phyloP scores from a whole-genome alignment of 345 rosid species.

The Arabidopsis arenosa region DNA sequence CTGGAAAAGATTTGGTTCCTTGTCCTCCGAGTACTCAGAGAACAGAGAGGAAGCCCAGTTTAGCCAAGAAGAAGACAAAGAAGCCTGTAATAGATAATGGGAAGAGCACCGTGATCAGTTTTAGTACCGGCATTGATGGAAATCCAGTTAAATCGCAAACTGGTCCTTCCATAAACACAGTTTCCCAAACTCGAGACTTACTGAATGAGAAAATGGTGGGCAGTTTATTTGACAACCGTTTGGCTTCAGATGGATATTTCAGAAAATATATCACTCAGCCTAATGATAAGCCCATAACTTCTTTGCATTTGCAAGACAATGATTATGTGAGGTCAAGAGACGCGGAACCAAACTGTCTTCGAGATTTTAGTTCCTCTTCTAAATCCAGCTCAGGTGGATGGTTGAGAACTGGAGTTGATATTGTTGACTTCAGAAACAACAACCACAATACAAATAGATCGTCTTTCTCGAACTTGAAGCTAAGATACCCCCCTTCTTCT shows the following conservation, averaged over 20 bases:
- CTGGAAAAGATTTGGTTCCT: slow-evolving; percentile 48
- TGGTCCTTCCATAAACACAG: slow-evolving; percentile 36
- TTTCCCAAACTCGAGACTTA: slow-evolving; percentile 46
- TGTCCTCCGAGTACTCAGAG: slow-evolving; percentile 46
- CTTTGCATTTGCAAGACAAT: slow-evolving; percentile 47
- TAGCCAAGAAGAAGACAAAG: slow-evolving; percentile 61
- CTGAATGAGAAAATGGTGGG: slow-evolving; percentile 49
- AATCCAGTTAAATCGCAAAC: slow-evolving; percentile 40
- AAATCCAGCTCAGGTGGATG: slow-evolving; percentile 48
- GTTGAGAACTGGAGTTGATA: slow-evolving; percentile 43
- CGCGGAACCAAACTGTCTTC: slow-evolving; percentile 42
- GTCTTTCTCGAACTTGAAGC: slow-evolving; percentile 50
- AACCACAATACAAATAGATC: slow-evolving; percentile 38
- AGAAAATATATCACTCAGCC: slow-evolving; percentile 41
- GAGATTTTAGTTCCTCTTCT: slow-evolving; percentile 48
- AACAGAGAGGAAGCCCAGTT: slow-evolving; percentile 49
- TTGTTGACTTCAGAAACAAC: slow-evolving; percentile 46
- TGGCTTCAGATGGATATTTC: slow-evolving; percentile 48
- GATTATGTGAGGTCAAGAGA: slow-evolving; percentile 49
- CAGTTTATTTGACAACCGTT: slow-evolving; percentile 53
- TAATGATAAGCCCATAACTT: slow-evolving; percentile 38
- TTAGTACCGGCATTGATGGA: slow-evolving; percentile 43
- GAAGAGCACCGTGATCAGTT: slow-evolving; percentile 45
- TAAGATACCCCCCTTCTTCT: slow-evolving; percentile 41
- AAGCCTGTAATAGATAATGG: slow-evolving; percentile 45